phyloP scores from a whole-genome alignment of 352 stramenopile species.

The Globisporangium irregulare region DNA sequence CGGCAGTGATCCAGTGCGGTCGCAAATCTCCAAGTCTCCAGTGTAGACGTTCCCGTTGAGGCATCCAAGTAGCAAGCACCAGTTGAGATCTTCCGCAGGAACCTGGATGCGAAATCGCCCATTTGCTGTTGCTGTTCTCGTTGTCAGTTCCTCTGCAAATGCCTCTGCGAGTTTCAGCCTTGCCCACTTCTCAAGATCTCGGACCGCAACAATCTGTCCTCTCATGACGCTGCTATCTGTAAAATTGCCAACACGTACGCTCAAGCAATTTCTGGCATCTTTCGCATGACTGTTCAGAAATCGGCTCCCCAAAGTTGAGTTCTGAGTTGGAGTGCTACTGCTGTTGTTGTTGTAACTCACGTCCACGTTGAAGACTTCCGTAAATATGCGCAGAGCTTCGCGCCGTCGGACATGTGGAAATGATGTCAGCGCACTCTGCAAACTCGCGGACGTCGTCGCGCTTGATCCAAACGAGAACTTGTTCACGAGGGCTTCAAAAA shows the following conservation, averaged over 20 bases:
- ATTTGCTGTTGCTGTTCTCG: background rate
- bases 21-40: constrained; percentile 40
- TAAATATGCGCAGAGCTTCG: constrained; percentile 11
- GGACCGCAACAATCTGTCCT: background rate
- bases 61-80: constrained; percentile 35
- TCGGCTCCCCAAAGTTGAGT: constrained; percentile 8
- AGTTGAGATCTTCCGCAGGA: constrained; percentile 22
- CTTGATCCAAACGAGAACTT: constrained; percentile 16
- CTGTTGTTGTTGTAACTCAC: background rate
- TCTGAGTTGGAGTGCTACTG: background rate
- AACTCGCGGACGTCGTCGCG: background rate
- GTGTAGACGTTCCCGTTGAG: constrained; percentile 33
- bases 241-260: background rate
- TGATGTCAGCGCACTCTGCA: background rate
- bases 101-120: constrained; percentile 16
- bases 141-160: background rate
- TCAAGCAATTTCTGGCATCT: constrained; percentile 10
- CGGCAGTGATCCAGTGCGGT: constrained; percentile 37
- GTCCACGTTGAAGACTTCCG: constrained; percentile 2
- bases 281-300: constrained; percentile 9
- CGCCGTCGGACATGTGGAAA: constrained; percentile 8
- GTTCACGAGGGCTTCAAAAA: constrained; percentile 11
- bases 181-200: constrained; percentile 9
- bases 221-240: background rate
- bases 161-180: background rate